These are phyloP conservation scores for Sinapis alba DNA, from an alignment of 441 rosid species.

Conservation along the genomic window DNA sequence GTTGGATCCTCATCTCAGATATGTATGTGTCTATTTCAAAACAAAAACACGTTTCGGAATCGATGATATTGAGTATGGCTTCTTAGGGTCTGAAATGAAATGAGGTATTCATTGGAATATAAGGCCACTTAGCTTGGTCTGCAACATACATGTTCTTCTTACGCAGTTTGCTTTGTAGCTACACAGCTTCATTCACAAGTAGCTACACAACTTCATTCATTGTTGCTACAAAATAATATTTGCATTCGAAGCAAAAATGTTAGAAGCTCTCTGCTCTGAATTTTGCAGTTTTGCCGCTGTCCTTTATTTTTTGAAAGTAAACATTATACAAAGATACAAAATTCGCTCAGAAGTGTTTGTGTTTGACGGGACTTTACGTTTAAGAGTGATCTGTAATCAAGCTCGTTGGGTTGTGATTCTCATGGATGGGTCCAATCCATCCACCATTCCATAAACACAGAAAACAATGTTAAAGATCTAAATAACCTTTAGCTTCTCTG, in stretches of 20 bases:
- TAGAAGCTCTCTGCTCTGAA: no score
- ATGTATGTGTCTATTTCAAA: background rate
- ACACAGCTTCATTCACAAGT: conserved; percentile 2
- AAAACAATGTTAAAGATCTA: background rate
- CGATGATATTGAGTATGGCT: background rate
- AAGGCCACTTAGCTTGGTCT: background rate
- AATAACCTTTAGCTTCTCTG: background rate
- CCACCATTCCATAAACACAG: background rate
- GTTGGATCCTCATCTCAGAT: background rate
- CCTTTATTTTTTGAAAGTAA: no score
- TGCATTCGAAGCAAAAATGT: background rate
- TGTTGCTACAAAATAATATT: background rate
- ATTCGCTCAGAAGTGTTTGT: no score
- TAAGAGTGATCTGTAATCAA: no score
- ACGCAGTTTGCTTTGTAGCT: background rate
- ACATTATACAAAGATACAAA: no score
- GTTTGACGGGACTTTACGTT: no score
- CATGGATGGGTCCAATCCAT: no score
- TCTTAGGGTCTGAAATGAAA: background rate
- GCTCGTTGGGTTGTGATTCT: no score
- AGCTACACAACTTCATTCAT: background rate
- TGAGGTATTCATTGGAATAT: conserved; percentile 5
- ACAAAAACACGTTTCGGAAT: background rate
- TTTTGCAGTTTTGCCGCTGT: no score
- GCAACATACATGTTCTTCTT: background rate